Evolutionary conservation across 164 flowering plant species (phyloP).

Genomic region (Piper longum): DNA sequence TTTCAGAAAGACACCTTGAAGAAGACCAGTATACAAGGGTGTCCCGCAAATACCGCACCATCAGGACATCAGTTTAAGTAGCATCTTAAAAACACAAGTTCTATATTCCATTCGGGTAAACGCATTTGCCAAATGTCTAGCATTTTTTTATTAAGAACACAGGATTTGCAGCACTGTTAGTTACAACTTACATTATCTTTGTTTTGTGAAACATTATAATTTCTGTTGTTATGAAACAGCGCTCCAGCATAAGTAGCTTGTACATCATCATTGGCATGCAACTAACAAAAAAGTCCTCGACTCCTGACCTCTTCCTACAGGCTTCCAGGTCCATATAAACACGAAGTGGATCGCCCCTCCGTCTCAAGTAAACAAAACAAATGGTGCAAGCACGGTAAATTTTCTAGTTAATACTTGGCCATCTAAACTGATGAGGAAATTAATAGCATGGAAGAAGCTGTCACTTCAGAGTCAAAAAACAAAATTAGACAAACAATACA

Average conservation of each 20-base stretch:
- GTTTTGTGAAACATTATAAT: constrained; percentile 49
- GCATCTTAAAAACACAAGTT: neutral
- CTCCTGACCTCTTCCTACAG: constrained; percentile 67
- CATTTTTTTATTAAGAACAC: neutral
- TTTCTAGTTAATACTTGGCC: neutral
- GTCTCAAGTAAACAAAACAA: constrained; percentile 38
- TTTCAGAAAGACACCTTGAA: constrained; percentile 73
- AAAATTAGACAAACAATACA: too few relatives aligned
- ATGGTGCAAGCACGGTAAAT: neutral
- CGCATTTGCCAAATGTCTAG: neutral
- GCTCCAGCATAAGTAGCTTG: constrained; percentile 97
- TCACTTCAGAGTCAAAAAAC: neutral
- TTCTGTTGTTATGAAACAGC: constrained; percentile 81
- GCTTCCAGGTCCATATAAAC: constrained; percentile 98
- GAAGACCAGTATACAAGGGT: constrained; percentile 98
- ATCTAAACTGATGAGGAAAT: neutral
- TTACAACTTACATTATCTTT: constrained; percentile 60
- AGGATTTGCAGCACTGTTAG: too few relatives aligned
- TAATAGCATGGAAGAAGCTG: neutral
- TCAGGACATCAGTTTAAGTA: too few relatives aligned
- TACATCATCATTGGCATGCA: constrained; percentile 96
- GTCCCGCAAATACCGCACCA: constrained; percentile 27
- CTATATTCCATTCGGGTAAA: neutral
- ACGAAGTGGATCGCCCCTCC: constrained; percentile 77
- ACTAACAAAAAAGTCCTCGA: constrained; percentile 77